A percentile compares a stretch with the other conserved stretches of the same genome.
These are phyloP conservation scores for Chytriomyces confervae DNA, from an alignment of 192 early-diverging fungal species.

Conservation along the genomic window DNA sequence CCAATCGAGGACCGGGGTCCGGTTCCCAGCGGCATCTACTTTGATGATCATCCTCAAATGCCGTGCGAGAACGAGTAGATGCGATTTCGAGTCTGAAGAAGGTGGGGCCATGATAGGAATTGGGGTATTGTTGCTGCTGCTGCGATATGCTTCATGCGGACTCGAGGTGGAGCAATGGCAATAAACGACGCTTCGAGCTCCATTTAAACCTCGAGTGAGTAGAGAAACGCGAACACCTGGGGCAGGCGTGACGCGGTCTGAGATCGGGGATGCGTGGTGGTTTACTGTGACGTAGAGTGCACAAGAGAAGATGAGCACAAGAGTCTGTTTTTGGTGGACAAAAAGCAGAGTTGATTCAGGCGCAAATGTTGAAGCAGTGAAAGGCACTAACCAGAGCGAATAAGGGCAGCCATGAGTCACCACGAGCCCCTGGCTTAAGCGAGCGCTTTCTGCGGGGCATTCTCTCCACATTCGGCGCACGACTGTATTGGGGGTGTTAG, in stretches of 20 bases:
- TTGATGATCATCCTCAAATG: background rate
- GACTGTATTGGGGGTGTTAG: too few relatives aligned
- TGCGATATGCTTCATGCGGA: background rate
- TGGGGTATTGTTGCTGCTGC: background rate
- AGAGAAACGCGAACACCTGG: background rate
- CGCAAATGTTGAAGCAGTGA: too few relatives aligned
- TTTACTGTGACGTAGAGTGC: too few relatives aligned
- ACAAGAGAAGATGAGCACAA: too few relatives aligned
- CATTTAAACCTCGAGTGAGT: background rate
- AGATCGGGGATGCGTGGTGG: background rate
- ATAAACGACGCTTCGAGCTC: background rate
- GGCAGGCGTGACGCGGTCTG: background rate
- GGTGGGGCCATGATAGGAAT: background rate
- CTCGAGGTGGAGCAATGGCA: background rate
- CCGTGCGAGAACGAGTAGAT: background rate
- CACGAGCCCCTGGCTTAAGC: too few relatives aligned
- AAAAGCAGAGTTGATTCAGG: too few relatives aligned
- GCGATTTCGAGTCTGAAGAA: background rate
- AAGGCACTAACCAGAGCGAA: too few relatives aligned
- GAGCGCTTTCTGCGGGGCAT: too few relatives aligned
- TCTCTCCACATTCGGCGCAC: too few relatives aligned
- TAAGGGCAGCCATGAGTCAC: too few relatives aligned
- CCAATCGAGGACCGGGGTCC: constrained; percentile 28
- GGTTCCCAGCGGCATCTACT: background rate
- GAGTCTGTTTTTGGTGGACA: too few relatives aligned